Evolutionary conservation across 306 rosid genomes (phyloP).

Genomic region (Oxytropis ochrocephala): DNA sequence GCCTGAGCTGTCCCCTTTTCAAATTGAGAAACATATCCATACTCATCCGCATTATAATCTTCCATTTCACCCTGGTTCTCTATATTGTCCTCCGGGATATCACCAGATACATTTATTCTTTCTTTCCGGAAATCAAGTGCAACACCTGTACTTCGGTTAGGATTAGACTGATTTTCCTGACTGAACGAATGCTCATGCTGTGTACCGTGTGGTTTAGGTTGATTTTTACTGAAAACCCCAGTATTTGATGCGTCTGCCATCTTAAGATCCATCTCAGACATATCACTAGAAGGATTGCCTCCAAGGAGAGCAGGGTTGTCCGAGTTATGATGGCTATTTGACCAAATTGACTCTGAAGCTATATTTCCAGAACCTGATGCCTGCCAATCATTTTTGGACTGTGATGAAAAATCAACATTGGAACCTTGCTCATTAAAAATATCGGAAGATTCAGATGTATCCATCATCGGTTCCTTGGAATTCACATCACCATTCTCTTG

Average conservation of each 20-base stretch:
- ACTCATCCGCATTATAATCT: constrained; percentile 71
- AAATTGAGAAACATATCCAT: constrained; percentile 69
- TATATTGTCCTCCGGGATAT: constrained; percentile 39
- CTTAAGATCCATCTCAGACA: neutral
- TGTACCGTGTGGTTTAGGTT: constrained; percentile 26
- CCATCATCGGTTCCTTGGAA: constrained; percentile 30
- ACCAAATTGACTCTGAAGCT: constrained; percentile 43
- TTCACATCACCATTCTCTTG: constrained; percentile 44
- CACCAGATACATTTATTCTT: constrained; percentile 57
- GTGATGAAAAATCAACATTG: constrained; percentile 38
- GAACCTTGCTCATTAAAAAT: constrained; percentile 31
- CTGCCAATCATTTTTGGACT: constrained; percentile 43
- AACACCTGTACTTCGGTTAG: constrained; percentile 67
- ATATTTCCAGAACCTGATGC: constrained; percentile 34
- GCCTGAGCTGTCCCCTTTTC: constrained; percentile 86
- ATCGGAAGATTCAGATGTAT: constrained; percentile 35
- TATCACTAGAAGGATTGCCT: constrained; percentile 44
- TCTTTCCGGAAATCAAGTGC: constrained; percentile 70
- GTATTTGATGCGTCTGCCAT: neutral
- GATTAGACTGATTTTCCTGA: constrained; percentile 61
- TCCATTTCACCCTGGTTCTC: constrained; percentile 43
- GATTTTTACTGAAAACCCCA: too few species aligned
- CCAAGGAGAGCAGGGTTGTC: constrained; percentile 47
- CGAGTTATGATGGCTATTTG: constrained; percentile 32
- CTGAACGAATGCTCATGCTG: constrained; percentile 33